Evolutionary conservation across 2,329 filamentous ascomycete genomes (phyloP).

Genomic region (Sporothrix humicola): DNA sequence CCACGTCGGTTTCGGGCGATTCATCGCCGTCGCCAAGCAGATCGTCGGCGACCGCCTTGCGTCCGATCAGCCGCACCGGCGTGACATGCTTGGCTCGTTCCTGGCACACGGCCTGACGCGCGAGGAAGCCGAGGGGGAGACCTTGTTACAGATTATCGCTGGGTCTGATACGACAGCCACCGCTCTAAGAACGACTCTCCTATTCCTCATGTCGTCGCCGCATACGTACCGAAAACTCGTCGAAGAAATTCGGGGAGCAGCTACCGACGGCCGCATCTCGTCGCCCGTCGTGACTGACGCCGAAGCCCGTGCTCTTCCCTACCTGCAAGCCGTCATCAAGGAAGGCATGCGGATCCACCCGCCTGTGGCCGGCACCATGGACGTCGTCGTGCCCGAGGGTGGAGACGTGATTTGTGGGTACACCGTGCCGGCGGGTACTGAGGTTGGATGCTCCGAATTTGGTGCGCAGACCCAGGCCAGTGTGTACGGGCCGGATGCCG

Average conservation of each 20-base stretch:
- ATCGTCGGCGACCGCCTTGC: constrained; percentile 32
- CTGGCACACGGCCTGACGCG: constrained; percentile 49
- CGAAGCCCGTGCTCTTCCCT: constrained; percentile 51
- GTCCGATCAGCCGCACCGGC: constrained; percentile 38
- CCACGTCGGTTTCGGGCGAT: constrained; percentile 48
- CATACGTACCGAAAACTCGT: constrained; percentile 38
- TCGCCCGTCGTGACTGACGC: constrained; percentile 45
- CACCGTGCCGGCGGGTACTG: constrained; percentile 54
- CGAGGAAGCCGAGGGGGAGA: constrained; percentile 52
- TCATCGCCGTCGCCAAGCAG: constrained; percentile 44
- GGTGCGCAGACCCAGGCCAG: constrained; percentile 48
- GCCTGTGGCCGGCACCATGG: constrained; percentile 47
- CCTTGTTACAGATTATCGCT: constrained; percentile 48
- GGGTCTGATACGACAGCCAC: constrained; percentile 44
- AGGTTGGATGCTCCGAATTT: constrained; percentile 52
- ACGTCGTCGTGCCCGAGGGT: constrained; percentile 46
- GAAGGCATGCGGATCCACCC: constrained; percentile 56
- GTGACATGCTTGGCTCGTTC: constrained; percentile 52
- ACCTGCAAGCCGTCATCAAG: constrained; percentile 57
- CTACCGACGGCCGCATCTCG: constrained; percentile 40
- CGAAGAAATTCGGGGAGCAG: constrained; percentile 48
- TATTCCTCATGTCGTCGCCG: constrained; percentile 42
- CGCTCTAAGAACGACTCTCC: constrained; percentile 40
- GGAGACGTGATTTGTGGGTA: constrained; percentile 49
- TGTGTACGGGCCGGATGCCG: constrained; percentile 48